Evolutionary conservation across 2,329 filamentous ascomycete genomes (phyloP).

Genomic region (Scedosporium apiospermum): DNA sequence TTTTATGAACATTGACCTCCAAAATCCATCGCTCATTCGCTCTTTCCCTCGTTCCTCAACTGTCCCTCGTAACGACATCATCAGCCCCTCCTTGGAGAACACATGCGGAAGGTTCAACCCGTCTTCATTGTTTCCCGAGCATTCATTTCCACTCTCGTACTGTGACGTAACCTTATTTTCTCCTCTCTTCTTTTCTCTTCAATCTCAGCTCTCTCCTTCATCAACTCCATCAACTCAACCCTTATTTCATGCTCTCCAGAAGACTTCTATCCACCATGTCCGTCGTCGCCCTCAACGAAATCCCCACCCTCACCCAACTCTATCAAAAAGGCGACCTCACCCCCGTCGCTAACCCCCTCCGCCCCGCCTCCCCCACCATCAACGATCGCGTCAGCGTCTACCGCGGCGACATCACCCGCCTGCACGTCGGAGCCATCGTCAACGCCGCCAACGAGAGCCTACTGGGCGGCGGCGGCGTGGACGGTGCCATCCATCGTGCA

Average conservation of each 20-base stretch:
- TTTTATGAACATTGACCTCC: too few species aligned
- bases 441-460: slow-evolving; percentile 81
- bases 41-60: too few species aligned
- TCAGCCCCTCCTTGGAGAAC: too few species aligned
- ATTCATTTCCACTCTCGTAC: too few species aligned
- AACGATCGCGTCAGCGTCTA: slow-evolving; percentile 65
- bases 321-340: slow-evolving; percentile 42
- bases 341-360: slow-evolving; percentile 12
- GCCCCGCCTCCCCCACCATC: slow-evolving; percentile 34
- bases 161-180: too few species aligned
- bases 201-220: too few species aligned
- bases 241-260: neutral
- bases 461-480: slow-evolving; percentile 82
- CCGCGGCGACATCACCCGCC: slow-evolving; percentile 70
- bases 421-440: slow-evolving; percentile 74
- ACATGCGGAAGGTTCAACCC: too few species aligned
- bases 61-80: too few species aligned
- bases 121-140: too few species aligned
- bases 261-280: slow-evolving; percentile 21
- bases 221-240: too few species aligned
- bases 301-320: slow-evolving; percentile 54
- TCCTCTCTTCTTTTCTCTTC: too few species aligned
- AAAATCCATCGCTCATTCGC: too few species aligned
- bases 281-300: slow-evolving; percentile 26
- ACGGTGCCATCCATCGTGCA: slow-evolving; percentile 76